These are phyloP conservation scores for Plasmopara viticola DNA, from an alignment of 352 stramenopile genomes.

Conservation along the genomic window DNA sequence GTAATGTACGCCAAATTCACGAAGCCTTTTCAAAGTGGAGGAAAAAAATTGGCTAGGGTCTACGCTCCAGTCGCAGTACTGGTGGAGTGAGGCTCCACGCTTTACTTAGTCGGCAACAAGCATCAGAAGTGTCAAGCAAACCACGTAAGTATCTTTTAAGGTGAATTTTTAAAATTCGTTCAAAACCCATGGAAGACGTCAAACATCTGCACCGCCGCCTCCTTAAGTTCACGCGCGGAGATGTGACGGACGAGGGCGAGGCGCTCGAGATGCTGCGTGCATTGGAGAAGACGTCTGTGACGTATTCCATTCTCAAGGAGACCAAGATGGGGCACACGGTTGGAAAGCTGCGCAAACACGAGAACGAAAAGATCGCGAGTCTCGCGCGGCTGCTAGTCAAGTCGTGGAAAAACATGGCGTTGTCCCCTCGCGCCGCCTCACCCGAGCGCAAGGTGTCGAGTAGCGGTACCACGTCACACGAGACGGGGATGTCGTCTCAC, in stretches of 20 bases:
- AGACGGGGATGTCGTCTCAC: constrained; percentile 17
- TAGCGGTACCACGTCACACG: constrained; percentile 19
- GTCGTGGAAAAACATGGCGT: constrained; percentile 81
- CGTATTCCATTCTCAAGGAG: constrained; percentile 70
- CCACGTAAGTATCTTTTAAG: constrained; percentile 3
- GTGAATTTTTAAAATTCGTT: neutral
- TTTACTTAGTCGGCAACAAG: constrained; percentile 17
- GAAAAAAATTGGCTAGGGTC: no score
- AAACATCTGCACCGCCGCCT: constrained; percentile 62
- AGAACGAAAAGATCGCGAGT: constrained; percentile 73
- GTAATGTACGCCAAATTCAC: no score
- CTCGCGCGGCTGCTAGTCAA: constrained; percentile 77
- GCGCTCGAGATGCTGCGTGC: constrained; percentile 56
- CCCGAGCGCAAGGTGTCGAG: constrained; percentile 14
- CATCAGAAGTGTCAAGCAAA: constrained; percentile 3
- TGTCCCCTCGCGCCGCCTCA: constrained; percentile 41
- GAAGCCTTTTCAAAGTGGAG: no score
- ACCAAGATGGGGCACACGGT: constrained; percentile 82
- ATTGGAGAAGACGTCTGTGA: constrained; percentile 54
- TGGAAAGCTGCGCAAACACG: constrained; percentile 85
- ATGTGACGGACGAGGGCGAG: constrained; percentile 48
- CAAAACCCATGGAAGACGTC: constrained; percentile 56
- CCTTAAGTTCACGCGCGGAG: constrained; percentile 64
- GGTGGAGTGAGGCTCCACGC: no score
- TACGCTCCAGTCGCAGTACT: no score